These are phyloP conservation scores for Schwanniomyces polymorphus DNA, from an alignment of 805 yeast species.

Conservation along the genomic window DNA sequence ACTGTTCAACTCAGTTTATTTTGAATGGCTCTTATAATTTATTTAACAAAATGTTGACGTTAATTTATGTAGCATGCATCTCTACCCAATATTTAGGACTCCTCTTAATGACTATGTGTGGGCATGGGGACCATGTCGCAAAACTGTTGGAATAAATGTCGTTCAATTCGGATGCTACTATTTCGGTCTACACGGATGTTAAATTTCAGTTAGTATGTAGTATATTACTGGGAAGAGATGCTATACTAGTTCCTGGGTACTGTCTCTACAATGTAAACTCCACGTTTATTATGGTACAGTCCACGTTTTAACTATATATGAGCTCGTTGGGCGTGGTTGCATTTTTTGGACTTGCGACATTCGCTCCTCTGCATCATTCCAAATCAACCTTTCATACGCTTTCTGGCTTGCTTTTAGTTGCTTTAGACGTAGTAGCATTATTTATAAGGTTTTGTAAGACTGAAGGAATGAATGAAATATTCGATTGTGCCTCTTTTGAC, in stretches of 20 bases:
- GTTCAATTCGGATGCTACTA: not conserved
- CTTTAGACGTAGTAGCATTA: not conserved
- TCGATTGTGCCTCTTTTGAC: constrained; percentile 10
- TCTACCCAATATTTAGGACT: not conserved
- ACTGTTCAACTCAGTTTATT: not conserved
- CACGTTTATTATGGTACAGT: not conserved
- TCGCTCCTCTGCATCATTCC: not conserved
- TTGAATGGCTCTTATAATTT: not conserved
- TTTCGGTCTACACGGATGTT: no score
- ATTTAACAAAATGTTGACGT: not conserved
- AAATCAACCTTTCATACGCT: not conserved
- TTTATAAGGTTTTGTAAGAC: constrained; percentile 33
- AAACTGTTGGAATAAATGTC: constrained; percentile 1
- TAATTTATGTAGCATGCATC: not conserved
- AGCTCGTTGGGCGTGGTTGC: not conserved
- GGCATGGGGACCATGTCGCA: constrained; percentile 1
- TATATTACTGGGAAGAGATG: no score
- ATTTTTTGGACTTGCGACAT: not conserved
- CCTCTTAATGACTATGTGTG: not conserved
- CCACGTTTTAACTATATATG: not conserved
- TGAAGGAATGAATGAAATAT: constrained; percentile 32
- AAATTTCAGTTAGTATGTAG: no score
- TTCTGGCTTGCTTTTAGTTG: not conserved
- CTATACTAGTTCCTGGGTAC: no score
- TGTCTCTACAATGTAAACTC: not conserved